A percentile compares a stretch with the other conserved stretches of the same genome.
These are phyloP conservation scores for Trametes hirsuta DNA, from an alignment of 1,284 basidiomycete species.

Conservation along the genomic window DNA sequence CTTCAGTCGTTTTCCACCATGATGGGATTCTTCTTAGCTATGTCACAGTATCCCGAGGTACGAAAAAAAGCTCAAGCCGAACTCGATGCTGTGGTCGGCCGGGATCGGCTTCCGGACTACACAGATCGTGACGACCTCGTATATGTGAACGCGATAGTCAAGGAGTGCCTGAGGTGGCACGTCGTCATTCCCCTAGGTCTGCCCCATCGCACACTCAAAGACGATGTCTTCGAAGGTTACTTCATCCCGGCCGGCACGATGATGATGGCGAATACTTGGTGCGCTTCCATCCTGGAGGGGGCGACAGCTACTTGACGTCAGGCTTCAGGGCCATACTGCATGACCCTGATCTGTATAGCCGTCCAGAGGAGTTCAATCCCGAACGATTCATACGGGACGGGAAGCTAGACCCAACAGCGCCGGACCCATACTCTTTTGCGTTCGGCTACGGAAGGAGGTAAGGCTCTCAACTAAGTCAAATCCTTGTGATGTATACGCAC, in stretches of 20 bases:
- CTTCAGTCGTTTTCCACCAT: no score
- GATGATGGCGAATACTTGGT: constrained; percentile 25
- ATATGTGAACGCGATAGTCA: constrained; percentile 26
- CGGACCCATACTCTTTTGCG: constrained; percentile 7
- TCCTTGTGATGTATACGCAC: no score
- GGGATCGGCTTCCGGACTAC: constrained; percentile 21
- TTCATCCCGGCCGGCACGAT: constrained; percentile 29
- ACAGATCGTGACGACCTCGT: constrained; percentile 15
- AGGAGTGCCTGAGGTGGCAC: constrained; percentile 28
- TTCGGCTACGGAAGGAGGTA: constrained; percentile 28
- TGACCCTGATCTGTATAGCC: constrained; percentile 15
- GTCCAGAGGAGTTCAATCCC: constrained; percentile 21
- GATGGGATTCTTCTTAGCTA: no score
- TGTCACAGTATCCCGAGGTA: constrained; percentile 23
- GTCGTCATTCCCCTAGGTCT: constrained; percentile 19
- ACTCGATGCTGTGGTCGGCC: constrained; percentile 29
- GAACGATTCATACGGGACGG: constrained; percentile 21
- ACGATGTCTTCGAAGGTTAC: constrained; percentile 24
- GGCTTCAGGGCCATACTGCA: constrained; percentile 19
- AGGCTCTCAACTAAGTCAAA: not conserved
- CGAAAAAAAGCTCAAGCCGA: constrained; percentile 32
- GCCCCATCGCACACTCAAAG: constrained; percentile 20
- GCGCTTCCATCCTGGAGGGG: not conserved
- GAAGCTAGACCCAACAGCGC: constrained; percentile 8
- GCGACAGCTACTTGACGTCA: no score